Percentiles rank a stretch among this genome's conserved stretches.
These are phyloP conservation scores for Austropuccinia psidii DNA, from an alignment of 1,284 basidiomycete genomes.

Conservation along the genomic window DNA sequence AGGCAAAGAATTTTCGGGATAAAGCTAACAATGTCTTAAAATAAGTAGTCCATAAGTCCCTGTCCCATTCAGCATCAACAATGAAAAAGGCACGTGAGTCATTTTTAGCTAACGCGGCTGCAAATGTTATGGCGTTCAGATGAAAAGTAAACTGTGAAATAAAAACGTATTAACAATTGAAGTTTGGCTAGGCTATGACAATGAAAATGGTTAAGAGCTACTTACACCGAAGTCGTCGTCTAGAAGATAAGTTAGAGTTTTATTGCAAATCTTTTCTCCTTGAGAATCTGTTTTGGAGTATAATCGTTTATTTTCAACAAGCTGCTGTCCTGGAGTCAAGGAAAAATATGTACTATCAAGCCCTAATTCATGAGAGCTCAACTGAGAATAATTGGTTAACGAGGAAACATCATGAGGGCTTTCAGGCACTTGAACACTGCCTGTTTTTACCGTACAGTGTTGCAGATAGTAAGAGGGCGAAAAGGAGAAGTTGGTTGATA, in stretches of 20 bases:
- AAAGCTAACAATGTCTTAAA: slow-evolving; percentile 11
- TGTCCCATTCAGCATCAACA: slow-evolving; percentile 32
- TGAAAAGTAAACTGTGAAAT: slow-evolving; percentile 29
- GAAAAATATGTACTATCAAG: slow-evolving; percentile 7
- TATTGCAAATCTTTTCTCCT: slow-evolving; percentile 12
- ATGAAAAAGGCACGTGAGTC: slow-evolving; percentile 26
- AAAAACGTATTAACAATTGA: background rate
- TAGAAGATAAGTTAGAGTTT: slow-evolving; percentile 32
- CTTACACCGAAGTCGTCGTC: slow-evolving; percentile 36
- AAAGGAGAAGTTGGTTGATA: slow-evolving; percentile 17
- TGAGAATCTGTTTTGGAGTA: slow-evolving; percentile 21
- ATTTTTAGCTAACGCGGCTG: slow-evolving; percentile 8
- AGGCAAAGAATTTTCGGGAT: background rate
- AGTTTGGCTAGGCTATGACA: background rate
- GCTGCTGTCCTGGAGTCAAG: background rate
- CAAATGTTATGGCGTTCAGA: slow-evolving; percentile 31
- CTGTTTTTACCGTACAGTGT: background rate
- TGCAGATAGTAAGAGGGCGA: slow-evolving; percentile 26
- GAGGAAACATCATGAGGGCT: background rate
- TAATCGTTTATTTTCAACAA: background rate
- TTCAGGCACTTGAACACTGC: background rate
- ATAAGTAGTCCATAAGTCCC: slow-evolving; percentile 24
- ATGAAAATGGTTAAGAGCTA: background rate
- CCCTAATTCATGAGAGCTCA: background rate
- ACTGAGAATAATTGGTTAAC: background rate